A percentile compares a stretch with the other conserved stretches of the same genome.
phyloP scores from a whole-genome alignment of 176 grass and related monocot species.

The Zoysia pacifica region DNA sequence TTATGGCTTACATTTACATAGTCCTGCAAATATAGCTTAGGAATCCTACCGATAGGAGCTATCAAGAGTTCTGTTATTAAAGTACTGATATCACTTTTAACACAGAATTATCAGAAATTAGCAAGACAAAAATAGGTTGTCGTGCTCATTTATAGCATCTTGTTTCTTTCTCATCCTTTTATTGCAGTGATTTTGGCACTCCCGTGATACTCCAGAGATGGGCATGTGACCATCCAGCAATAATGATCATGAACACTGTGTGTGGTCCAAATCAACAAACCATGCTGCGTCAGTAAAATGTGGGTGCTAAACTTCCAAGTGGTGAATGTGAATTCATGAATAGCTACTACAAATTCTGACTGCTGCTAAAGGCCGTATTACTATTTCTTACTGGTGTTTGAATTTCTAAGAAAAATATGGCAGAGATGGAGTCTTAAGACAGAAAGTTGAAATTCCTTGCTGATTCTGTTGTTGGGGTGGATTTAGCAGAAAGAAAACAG shows the following conservation, averaged over 20 bases:
- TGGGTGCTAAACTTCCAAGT: neutral
- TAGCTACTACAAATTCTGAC: neutral
- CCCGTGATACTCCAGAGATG: constrained; percentile 36
- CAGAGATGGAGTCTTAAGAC: neutral
- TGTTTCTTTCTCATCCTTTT: constrained; percentile 22
- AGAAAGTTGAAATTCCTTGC: neutral
- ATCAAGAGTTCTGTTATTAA: neutral
- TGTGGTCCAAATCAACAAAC: constrained; percentile 20
- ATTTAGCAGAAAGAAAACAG: neutral
- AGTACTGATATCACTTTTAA: constrained; percentile 13
- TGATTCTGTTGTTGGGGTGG: neutral
- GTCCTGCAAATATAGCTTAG: neutral
- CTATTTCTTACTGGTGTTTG: neutral
- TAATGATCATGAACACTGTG: neutral
- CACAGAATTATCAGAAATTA: constrained; percentile 5
- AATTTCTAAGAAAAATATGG: neutral
- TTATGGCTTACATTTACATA: neutral
- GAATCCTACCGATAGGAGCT: neutral
- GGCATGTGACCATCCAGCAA: constrained; percentile 36
- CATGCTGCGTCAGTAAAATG: neutral
- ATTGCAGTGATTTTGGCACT: neutral
- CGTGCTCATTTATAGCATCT: neutral
- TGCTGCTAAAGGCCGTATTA: neutral
- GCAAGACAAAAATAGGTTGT: constrained; percentile 31
- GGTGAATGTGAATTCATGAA: neutral